Conservation (phyloP, 768 basidiomycete genomes). For the Lactifluus piperatus region DNA sequence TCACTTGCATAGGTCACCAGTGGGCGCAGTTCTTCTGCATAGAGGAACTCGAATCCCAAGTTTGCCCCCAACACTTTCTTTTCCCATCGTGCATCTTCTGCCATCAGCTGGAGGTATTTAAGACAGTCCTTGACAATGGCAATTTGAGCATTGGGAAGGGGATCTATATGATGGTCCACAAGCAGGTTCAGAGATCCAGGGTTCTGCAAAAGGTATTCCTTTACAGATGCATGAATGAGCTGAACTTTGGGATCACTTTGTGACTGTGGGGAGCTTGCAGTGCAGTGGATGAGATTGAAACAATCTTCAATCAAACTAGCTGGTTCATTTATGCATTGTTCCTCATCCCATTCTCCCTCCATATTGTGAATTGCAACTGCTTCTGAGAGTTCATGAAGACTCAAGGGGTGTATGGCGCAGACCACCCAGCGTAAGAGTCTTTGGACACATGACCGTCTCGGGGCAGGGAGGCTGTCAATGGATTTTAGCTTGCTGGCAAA, state of each 20-base stretch:
- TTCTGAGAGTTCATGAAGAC: constrained; percentile 2
- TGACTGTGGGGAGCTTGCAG: not conserved
- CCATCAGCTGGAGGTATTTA: no score
- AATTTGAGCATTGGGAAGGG: no score
- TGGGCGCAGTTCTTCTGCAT: no score
- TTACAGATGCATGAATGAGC: constrained; percentile 4
- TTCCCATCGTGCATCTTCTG: no score
- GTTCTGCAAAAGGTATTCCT: not conserved
- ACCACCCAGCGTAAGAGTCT: constrained; percentile 5
- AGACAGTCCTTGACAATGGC: no score
- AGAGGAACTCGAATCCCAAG: no score
- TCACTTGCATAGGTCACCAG: no score
- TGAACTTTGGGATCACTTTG: not conserved
- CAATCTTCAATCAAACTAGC: no score
- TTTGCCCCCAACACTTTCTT: no score
- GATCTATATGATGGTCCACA: not conserved
- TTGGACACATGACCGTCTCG: not conserved
- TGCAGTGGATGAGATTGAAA: no score
- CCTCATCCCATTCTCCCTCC: not conserved
- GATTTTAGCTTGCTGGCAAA: not conserved
- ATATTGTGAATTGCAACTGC: constrained; percentile 1
- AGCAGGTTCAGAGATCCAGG: not conserved
- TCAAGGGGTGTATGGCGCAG: no score
- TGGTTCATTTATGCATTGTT: not conserved
- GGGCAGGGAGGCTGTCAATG: not conserved